Base-by-base conservation (phyloP, 225 moss, liverwort and hornwort genomes). In the Marchantia paleacea region DNA sequence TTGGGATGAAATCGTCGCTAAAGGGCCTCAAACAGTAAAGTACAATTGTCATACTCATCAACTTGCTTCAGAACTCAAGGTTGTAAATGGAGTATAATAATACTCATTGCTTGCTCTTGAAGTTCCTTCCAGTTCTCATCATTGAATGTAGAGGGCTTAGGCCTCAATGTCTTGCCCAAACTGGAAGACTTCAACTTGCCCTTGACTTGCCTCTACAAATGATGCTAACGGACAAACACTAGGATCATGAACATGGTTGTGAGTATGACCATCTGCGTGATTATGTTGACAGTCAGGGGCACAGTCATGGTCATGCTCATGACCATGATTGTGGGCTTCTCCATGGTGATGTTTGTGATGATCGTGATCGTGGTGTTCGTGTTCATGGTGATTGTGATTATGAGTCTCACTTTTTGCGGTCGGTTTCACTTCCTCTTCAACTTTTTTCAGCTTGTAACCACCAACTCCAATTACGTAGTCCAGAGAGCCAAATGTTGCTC, bases 381-480 rank as follows among this genome's bases (percentile, higher is more conserved):
- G 71, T 50, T 84, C 79, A 51, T 82, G 75, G 73, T 89, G 88
- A 70, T 49, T 76, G 9, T 77, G 86, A 61, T 76, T 75, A 69
- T 84, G 79, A 72, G 25, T 81, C 22, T 88, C 14, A 64, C 28
- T 84, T 84, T 89, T 89, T 63, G 72, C 83, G 49, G 85, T 87
- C 26, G 90, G 67, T 55, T 90, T 75, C 13, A 99, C 79, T 80
- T 89, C 97, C 52, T 81, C 91, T 77, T 93, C 97, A 61, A 99
- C 89, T 80, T 91, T 99, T 79, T 92, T 90, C 80, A 99, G 78
- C 80, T 99, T 95, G 79, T 93, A 99, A 64, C 97, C 97, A 75
- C 97, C 97, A 30, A 99, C 93, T 81, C 97, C 97, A 10, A 99
- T 83, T 26, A 99, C 97, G 61, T 95, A 99, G 73, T 94, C 90